Percentiles rank a stretch among this genome's conserved stretches.
Conservation (phyloP, 805 yeast species). For the Wickerhamomyces sydowiorum region DNA sequence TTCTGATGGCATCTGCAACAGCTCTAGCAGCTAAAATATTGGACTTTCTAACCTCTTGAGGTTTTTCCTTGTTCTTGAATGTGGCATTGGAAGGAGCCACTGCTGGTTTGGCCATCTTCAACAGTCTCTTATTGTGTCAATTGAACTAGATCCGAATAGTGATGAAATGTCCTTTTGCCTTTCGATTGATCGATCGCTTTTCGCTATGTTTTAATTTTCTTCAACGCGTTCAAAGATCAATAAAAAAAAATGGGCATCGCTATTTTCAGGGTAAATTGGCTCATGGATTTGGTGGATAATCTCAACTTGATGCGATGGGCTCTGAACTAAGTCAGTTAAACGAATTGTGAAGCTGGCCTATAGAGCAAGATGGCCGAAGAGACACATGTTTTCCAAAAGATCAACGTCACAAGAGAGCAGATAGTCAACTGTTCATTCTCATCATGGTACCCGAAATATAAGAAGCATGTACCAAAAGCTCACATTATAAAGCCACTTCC, state of each 20-base stretch:
- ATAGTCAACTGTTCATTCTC: slow-evolving; percentile 50
- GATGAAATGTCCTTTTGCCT: neutral
- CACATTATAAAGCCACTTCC: slow-evolving; percentile 55
- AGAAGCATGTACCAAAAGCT: slow-evolving; percentile 42
- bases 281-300: no score
- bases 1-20: slow-evolving; percentile 93
- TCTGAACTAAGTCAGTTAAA: neutral
- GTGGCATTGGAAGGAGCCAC: slow-evolving; percentile 68
- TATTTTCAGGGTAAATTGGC: neutral
- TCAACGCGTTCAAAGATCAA: neutral
- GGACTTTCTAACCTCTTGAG: slow-evolving; percentile 95
- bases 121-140: no score
- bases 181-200: neutral
- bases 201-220: neutral
- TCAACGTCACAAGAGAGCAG: slow-evolving; percentile 31
- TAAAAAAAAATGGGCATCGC: neutral
- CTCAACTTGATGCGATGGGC: slow-evolving; percentile 1
- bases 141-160: neutral
- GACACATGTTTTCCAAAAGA: slow-evolving; percentile 17
- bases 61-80: slow-evolving; percentile 93
- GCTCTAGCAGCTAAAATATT: slow-evolving; percentile 99
- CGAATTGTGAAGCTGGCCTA: neutral
- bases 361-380: slow-evolving; percentile 5
- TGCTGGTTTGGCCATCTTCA: slow-evolving; percentile 11
- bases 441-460: slow-evolving; percentile 52